Base-by-base conservation (phyloP, 2,329 filamentous ascomycete genomes). In the Aspergillus sojae region DNA sequence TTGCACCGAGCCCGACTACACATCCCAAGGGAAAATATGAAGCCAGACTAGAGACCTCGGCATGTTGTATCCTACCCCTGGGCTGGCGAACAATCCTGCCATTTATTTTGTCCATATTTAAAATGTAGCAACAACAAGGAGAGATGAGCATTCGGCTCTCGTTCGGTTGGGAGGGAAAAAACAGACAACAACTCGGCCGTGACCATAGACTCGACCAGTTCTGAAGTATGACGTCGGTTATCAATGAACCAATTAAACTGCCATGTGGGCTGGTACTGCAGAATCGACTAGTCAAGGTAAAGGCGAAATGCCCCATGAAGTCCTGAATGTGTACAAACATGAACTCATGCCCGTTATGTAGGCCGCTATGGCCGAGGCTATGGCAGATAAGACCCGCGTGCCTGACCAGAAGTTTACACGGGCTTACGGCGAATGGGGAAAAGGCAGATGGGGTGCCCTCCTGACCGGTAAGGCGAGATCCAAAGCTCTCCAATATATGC, bases 331-430 rank as follows among this genome's bases (percentile, higher is more conserved):
- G 39, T 7, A 7, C 4, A 19, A 7, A n/a, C 11, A 46, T 28
- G 5, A 50, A 14, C 41, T 62, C 28, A 62, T 39, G n/a, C 14
- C 6, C 16, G 30, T 7, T 23, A 12, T 39, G 10, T 46, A 62
- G 56, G 61, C 61, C 34, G 61, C 61, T 14, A 59, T 62, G 61
- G 56, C 61, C 4, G 61, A 62, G 45, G 34, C 41, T 14, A 55
- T 62, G 57, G 57, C 61, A 7, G 39, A 41, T 48, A 32, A 43
- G 16, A 46, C 23, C 9, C 36, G 32, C 19, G 21, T 55, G 16
- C 61, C 61, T 11, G 46, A 32, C 4, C 43, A 39, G 45, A 43
- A 32, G n/a, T 59, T 48, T 19, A 59, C n/a, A 34, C 45, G 48
- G 19, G 36, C 55, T 7, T 64, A 64, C 36, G 53, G 39, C 16